phyloP scores from a whole-genome alignment of 371 early-diverging fungal genomes.

The Fennellomyces sp. region DNA sequence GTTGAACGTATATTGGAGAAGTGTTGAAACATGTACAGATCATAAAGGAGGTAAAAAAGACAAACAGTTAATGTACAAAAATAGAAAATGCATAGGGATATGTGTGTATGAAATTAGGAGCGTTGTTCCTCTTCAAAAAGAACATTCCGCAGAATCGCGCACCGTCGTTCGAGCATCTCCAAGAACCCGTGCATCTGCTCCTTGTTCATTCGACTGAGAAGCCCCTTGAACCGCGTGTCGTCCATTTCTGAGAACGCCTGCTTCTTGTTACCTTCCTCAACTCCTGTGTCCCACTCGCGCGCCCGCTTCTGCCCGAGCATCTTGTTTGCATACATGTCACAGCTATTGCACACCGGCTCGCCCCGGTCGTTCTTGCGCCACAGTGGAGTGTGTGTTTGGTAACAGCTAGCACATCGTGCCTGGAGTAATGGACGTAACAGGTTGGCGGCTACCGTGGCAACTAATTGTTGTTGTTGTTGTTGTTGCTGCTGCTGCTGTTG shows the following conservation, averaged over 20 bases:
- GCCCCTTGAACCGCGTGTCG: conserved; percentile 31
- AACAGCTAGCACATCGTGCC: conserved; percentile 74
- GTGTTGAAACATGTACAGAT: too few relatives aligned
- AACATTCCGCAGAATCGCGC: conserved; percentile 24
- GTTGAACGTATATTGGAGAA: too few relatives aligned
- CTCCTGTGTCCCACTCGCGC: not conserved
- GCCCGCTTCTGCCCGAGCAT: not conserved
- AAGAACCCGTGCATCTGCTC: conserved; percentile 30
- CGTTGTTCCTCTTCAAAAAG: conserved; percentile 3
- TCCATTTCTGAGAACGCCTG: conserved; percentile 14
- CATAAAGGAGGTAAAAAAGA: too few relatives aligned
- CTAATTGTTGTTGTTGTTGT: conserved; percentile 2
- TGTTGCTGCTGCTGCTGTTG: conserved; percentile 1
- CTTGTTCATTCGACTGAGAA: conserved; percentile 34
- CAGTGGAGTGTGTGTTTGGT: conserved; percentile 81
- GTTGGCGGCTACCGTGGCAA: conserved; percentile 5
- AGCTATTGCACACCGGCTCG: conserved; percentile 85
- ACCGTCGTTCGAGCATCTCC: conserved; percentile 34
- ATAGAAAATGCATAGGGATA: too few relatives aligned
- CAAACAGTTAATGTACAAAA: too few relatives aligned
- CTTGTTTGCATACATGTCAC: conserved; percentile 84
- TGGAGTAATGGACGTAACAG: conserved; percentile 2
- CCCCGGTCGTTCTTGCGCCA: conserved; percentile 84
- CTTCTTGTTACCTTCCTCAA: not conserved
- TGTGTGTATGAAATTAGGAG: too few relatives aligned